Evolutionary conservation across 495 filamentous ascomycete genomes (phyloP), one percentile per base, ranked within the genome.

Genomic region (Xylona heveae): DNA sequence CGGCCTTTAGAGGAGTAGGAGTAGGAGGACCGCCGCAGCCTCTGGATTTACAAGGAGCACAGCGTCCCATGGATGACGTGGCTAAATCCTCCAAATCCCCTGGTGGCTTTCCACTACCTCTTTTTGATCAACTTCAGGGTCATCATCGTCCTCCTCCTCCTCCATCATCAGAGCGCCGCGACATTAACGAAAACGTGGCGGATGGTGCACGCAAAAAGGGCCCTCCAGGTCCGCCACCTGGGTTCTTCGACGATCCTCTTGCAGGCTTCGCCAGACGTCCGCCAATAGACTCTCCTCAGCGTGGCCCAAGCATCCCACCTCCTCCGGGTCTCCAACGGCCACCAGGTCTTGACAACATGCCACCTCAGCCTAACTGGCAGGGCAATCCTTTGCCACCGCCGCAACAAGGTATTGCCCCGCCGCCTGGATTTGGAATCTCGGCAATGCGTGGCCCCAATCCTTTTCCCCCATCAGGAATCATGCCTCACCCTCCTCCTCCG

Each of bases 301-400:
- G 31, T 3, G 31, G 25, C 13, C 13, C 19, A n/a, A 33, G 20
- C 13, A 22, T 19, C 14, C 17, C 31, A 10, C 31, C 18, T 14
- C 20, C 31, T 7, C 17, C 28, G 12, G 31, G 2, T n/a, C 10
- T 33, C 2, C 31, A 20, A 23, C 15, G 30, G 18, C 36, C 36
- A 8, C 36, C 31, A 14, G 36, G 36, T 7, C 24, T 38, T 19
- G 36, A 37, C n/a, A 18, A 38, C 6, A 34, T 37, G 4, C 12
- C 30, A n/a, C n/a, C n/a, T n/a, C n/a, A n/a, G 7, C 18, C 20
- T n/a, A 16, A 16, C 12, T 38, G 36, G 36, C 22, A 22, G 18
- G 21, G 18, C 13, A 25, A 27, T 12, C 31, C 31, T n/a, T 22
- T 33, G 7, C 23, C 31, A n/a, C 36, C 32, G 13, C 22, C 30